phyloP scores from a whole-genome alignment of 2,329 filamentous ascomycete genomes.

The Atkinsonella texensis region DNA sequence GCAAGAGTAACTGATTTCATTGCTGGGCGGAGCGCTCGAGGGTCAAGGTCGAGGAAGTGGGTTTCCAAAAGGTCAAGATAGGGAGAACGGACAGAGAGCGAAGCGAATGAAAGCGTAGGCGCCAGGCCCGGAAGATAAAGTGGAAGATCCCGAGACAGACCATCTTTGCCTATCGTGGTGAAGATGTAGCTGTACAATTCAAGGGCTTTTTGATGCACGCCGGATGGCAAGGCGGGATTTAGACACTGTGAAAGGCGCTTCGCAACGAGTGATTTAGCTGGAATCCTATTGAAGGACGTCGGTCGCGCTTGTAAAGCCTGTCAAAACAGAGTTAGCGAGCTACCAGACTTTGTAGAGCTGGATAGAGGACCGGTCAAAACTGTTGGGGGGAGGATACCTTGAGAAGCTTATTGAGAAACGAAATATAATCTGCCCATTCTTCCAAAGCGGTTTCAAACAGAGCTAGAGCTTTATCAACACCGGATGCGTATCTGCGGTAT shows the following conservation, averaged over 20 bases:
- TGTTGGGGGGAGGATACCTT: slow-evolving; percentile 46
- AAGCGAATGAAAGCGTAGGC: slow-evolving; percentile 85
- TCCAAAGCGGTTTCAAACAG: slow-evolving; percentile 88
- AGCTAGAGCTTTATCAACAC: slow-evolving; percentile 74
- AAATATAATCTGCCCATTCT: slow-evolving; percentile 99
- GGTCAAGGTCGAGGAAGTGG: slow-evolving; percentile 62
- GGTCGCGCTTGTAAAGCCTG: slow-evolving; percentile 84
- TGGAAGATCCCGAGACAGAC: slow-evolving; percentile 67
- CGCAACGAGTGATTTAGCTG: slow-evolving; percentile 71
- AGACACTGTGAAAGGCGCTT: slow-evolving; percentile 91
- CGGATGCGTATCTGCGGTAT: slow-evolving; percentile 80
- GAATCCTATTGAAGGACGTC: slow-evolving; percentile 57
- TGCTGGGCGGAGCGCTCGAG: slow-evolving; percentile 65
- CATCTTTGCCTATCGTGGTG: slow-evolving; percentile 68
- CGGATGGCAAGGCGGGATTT: slow-evolving; percentile 83
- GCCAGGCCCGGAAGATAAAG: slow-evolving; percentile 85
- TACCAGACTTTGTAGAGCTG: background rate
- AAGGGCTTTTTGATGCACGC: slow-evolving; percentile 92
- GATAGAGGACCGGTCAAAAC: background rate
- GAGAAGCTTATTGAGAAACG: slow-evolving; percentile 78
- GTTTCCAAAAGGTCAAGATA: slow-evolving; percentile 77
- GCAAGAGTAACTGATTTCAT: slow-evolving; percentile 83
- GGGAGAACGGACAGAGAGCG: slow-evolving; percentile 74
- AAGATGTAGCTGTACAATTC: slow-evolving; percentile 92
- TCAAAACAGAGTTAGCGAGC: slow-evolving; percentile 1